A percentile compares a stretch with the other conserved stretches of the same genome.
Conservation (phyloP, 148 eudicot species). For the Silene conica region DNA sequence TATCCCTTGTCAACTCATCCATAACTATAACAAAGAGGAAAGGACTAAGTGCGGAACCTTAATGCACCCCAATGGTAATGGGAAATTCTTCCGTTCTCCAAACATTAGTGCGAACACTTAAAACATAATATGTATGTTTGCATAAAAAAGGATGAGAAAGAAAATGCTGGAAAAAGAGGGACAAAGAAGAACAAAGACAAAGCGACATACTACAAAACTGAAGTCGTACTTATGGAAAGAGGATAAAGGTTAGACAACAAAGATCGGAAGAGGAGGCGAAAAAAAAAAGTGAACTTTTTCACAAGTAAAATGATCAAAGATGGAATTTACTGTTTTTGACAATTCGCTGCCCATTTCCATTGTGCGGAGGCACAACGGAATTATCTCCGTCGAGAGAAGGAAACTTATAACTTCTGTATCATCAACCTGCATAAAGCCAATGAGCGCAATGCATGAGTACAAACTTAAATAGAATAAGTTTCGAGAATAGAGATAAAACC, state of each 20-base stretch:
- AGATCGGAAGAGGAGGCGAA: background rate
- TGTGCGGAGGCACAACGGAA: constrained; percentile 90
- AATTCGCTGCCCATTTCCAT: constrained; percentile 99
- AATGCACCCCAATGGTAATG: too few species aligned
- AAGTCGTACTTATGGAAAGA: background rate
- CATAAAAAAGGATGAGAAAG: background rate
- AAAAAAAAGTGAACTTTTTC: background rate
- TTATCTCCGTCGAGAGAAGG: constrained; percentile 92
- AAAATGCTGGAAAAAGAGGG: background rate
- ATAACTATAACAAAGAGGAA: too few species aligned
- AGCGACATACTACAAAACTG: background rate
- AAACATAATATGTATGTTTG: background rate
- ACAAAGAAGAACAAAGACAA: background rate
- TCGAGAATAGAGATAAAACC: background rate
- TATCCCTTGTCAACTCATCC: too few species aligned
- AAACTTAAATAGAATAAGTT: background rate
- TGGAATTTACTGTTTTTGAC: constrained; percentile 78
- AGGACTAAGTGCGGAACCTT: too few species aligned
- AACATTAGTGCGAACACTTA: too few species aligned
- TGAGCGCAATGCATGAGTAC: background rate
- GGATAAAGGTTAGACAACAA: background rate
- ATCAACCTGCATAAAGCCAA: constrained; percentile 22
- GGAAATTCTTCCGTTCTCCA: too few species aligned
- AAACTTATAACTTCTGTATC: constrained; percentile 93
- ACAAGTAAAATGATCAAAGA: background rate